phyloP scores from a whole-genome alignment of 306 rosid genomes.

The Astragalus membranaceus region DNA sequence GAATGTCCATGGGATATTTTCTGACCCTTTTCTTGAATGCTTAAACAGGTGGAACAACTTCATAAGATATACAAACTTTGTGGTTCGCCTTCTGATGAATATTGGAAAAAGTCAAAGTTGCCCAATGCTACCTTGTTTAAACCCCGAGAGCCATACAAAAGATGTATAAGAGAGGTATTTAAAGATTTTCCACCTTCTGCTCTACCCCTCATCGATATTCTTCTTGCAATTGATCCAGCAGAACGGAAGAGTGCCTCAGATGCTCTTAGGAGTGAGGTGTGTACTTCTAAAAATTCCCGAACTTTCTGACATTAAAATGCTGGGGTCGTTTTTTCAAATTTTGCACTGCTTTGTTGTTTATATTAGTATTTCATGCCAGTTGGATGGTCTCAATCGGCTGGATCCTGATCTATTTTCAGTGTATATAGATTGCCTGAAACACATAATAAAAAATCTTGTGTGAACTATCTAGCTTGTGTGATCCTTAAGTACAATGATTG shows the following conservation, averaged over 20 bases:
- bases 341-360: conserved; percentile 1
- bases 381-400: background rate
- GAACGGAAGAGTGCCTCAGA: conserved; percentile 70
- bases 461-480: no score
- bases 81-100: conserved; percentile 93
- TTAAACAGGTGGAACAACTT: conserved; percentile 77
- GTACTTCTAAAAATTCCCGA: conserved; percentile 14
- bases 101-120: conserved; percentile 78
- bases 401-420: background rate
- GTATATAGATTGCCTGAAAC: background rate
- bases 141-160: conserved; percentile 84
- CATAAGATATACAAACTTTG: conserved; percentile 95
- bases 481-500: no score
- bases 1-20: background rate
- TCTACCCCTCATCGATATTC: conserved; percentile 69
- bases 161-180: conserved; percentile 64
- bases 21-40: conserved; percentile 19
- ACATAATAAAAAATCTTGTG: background rate
- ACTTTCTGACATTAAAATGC: background rate
- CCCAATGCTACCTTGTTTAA: conserved; percentile 82
- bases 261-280: conserved; percentile 76
- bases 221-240: conserved; percentile 91
- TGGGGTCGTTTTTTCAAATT: background rate
- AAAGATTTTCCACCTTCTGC: conserved; percentile 85
- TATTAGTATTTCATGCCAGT: conserved; percentile 16